Conservation (phyloP, 768 basidiomycete genomes). For the Boletus eberwhitei region DNA sequence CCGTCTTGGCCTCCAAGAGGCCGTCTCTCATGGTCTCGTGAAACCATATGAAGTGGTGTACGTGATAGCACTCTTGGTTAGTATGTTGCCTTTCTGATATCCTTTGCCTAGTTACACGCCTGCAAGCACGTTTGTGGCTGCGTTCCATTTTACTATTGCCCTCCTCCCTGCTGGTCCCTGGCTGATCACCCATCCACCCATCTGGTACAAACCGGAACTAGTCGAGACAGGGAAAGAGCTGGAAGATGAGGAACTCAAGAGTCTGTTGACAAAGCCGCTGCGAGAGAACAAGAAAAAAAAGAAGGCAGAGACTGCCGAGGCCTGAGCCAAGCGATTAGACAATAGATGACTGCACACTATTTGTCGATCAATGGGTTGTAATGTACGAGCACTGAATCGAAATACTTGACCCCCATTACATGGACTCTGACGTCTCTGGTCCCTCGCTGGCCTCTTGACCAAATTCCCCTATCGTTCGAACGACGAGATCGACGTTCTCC, state of each 20-base stretch:
- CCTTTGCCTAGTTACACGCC: constrained; percentile 65
- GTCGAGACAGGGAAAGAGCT: constrained; percentile 88
- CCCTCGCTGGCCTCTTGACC: constrained; percentile 55
- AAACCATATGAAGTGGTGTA: constrained; percentile 95
- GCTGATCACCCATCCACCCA: constrained; percentile 81
- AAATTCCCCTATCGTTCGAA: constrained; percentile 79
- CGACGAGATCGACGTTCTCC: constrained; percentile 84
- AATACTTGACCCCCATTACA: constrained; percentile 5
- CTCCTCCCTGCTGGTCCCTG: constrained; percentile 86
- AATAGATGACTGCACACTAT: constrained; percentile 15
- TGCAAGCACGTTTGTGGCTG: constrained; percentile 80
- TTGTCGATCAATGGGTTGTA: constrained; percentile 13
- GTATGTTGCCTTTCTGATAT: neutral
- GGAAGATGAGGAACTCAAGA: constrained; percentile 83
- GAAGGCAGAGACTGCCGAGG: constrained; percentile 55
- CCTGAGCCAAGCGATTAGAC: constrained; percentile 26
- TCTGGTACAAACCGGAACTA: constrained; percentile 92
- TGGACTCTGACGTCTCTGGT: constrained; percentile 4
- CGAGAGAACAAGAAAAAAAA: constrained; percentile 94
- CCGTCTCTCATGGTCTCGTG: constrained; percentile 89
- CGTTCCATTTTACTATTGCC: constrained; percentile 96
- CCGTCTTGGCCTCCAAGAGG: constrained; percentile 93
- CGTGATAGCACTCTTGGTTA: constrained; percentile 30
- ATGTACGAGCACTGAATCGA: constrained; percentile 14
- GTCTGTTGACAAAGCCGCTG: constrained; percentile 70